phyloP scores from a whole-genome alignment of 306 rosid species.

The Herpetospermum pedunculosum region DNA sequence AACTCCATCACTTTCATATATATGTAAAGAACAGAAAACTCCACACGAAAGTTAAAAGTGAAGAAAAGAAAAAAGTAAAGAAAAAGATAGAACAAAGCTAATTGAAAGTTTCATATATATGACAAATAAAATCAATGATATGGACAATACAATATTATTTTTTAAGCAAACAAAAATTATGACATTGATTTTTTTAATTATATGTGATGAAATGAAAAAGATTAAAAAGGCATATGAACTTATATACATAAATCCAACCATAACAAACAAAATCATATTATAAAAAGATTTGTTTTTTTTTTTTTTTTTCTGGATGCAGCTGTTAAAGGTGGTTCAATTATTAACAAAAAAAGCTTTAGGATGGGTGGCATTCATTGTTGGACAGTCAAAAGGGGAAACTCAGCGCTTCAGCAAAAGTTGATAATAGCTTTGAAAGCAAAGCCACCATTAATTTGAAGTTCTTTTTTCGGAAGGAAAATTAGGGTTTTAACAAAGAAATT shows the following conservation, averaged over 20 bases:
- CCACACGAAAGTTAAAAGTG: not conserved
- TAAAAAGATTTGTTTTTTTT: not conserved
- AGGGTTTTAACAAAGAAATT: not conserved
- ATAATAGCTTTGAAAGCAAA: not conserved
- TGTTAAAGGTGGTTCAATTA: constrained; percentile 4
- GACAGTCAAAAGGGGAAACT: constrained; percentile 6
- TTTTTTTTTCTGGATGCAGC: not conserved
- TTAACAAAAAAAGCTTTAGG: not conserved
- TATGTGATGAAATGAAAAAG: constrained; percentile 1
- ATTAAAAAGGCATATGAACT: not conserved
- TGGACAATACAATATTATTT: not conserved
- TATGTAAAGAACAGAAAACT: not conserved
- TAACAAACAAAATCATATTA: not conserved
- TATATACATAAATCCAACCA: not conserved
- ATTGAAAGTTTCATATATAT: not conserved
- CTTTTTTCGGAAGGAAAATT: not conserved
- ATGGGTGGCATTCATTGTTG: constrained; percentile 3
- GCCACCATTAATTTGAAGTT: not conserved
- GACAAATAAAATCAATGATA: not conserved
- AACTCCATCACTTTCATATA: not conserved
- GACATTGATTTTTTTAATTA: not conserved
- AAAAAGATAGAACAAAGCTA: not conserved
- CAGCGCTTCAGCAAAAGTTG: not conserved
- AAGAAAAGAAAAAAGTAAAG: not conserved
- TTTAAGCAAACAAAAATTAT: not conserved